Percentiles rank a stretch among this genome's conserved stretches.
These are phyloP conservation scores for Acanthamoeba royreba DNA, from an alignment of 208 protist species.

Conservation along the genomic window DNA sequence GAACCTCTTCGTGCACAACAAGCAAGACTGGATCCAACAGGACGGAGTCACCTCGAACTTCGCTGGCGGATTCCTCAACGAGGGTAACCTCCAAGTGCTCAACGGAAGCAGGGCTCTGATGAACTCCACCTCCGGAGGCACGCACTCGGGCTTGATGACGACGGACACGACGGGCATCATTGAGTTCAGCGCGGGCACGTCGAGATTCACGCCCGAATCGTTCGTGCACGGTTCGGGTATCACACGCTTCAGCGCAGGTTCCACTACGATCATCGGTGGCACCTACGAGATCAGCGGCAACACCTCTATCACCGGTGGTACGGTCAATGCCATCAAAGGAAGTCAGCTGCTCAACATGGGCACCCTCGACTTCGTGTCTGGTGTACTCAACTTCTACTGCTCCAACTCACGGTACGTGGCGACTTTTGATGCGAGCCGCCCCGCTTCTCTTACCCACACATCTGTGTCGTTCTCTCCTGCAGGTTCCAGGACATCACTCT, in stretches of 20 bases:
- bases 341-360: slow-evolving; percentile 27
- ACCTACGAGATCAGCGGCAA: slow-evolving; percentile 28
- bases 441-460: too few species aligned
- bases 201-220: background rate
- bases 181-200: slow-evolving; percentile 8
- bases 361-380: slow-evolving; percentile 27
- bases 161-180: background rate
- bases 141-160: background rate
- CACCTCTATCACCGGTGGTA: slow-evolving; percentile 33
- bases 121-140: background rate
- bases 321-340: slow-evolving; percentile 32
- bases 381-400: slow-evolving; percentile 37
- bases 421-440: too few species aligned
- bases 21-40: background rate
- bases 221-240: background rate
- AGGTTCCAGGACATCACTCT: slow-evolving; percentile 22
- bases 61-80: slow-evolving; percentile 14
- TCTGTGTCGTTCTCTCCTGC: too few species aligned
- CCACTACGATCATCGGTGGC: background rate
- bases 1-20: slow-evolving; percentile 16
- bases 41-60: background rate
- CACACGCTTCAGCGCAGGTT: background rate
- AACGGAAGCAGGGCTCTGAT: background rate
- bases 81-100: background rate
- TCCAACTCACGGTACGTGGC: too few species aligned